phyloP scores from a whole-genome alignment of 129 eudicot species.

The Artemisia annua region DNA sequence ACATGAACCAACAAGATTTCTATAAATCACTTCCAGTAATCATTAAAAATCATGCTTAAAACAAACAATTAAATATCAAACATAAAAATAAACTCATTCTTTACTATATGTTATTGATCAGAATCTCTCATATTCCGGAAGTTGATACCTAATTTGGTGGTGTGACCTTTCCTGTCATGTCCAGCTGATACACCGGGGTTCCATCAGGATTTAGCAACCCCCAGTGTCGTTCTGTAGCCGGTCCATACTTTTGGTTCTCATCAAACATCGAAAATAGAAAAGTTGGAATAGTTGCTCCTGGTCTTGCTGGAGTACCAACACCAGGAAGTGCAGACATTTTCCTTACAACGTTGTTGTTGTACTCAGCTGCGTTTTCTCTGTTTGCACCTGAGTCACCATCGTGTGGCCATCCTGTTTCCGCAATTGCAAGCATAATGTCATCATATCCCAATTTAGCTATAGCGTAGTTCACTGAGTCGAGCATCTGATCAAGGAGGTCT shows the following conservation, averaged over 20 bases:
- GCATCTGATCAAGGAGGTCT: conserved; percentile 79
- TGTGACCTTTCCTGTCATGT: conserved; percentile 25
- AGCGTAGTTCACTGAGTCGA: conserved; percentile 73
- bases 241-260: conserved; percentile 68
- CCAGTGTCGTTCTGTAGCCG: conserved; percentile 78
- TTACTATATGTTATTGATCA: conserved; percentile 23
- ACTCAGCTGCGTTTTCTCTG: conserved; percentile 69
- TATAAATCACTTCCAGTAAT: conserved; percentile 18
- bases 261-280: conserved; percentile 67
- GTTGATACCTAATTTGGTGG: conserved; percentile 12
- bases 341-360: conserved; percentile 52
- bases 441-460: conserved; percentile 57
- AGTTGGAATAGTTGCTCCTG: conserved; percentile 56
- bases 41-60: conserved; percentile 17
- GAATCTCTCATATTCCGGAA: neutral
- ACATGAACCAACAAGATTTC: neutral
- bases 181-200: conserved; percentile 49
- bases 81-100: conserved; percentile 9
- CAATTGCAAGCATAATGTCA: conserved; percentile 43
- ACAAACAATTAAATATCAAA: conserved; percentile 18
- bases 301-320: conserved; percentile 83
- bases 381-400: conserved; percentile 79
- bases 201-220: conserved; percentile 63
- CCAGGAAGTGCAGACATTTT: conserved; percentile 46
- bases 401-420: conserved; percentile 93